These are phyloP conservation scores for Raffaelea deltoideospora DNA, from an alignment of 2,329 filamentous ascomycete genomes.

Conservation along the genomic window DNA sequence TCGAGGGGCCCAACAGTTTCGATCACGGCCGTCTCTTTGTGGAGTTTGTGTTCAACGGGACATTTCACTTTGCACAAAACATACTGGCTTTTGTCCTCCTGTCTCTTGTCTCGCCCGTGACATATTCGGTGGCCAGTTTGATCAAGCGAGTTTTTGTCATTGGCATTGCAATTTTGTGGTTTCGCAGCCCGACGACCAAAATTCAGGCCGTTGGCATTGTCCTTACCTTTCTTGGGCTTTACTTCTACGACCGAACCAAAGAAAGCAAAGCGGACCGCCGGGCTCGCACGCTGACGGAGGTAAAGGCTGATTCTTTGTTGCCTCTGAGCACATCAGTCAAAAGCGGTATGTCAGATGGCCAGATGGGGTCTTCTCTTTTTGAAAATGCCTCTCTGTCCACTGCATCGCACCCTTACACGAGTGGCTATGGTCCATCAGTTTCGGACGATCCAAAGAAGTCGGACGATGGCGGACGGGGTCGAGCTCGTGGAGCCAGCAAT, in stretches of 20 bases:
- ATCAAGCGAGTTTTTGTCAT: slow-evolving; percentile 98
- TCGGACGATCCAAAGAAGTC: slow-evolving; percentile 40
- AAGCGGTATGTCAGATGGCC: too few species aligned
- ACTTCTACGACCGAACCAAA: slow-evolving; percentile 87
- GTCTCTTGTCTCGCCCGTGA: slow-evolving; percentile 88
- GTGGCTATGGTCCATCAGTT: slow-evolving; percentile 25
- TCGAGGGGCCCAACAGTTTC: slow-evolving; percentile 46
- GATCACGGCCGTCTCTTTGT: slow-evolving; percentile 58
- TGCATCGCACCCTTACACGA: slow-evolving; percentile 26
- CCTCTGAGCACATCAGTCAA: slow-evolving; percentile 38
- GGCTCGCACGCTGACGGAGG: slow-evolving; percentile 49
- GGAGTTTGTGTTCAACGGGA: slow-evolving; percentile 95
- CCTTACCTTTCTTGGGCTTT: slow-evolving; percentile 82
- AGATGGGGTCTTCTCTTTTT: slow-evolving; percentile 13
- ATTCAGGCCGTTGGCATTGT: slow-evolving; percentile 73
- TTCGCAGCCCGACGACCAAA: slow-evolving; percentile 72
- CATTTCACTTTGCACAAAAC: slow-evolving; percentile 92
- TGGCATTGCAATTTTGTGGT: slow-evolving; percentile 89
- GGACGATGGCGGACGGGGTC: slow-evolving; percentile 27
- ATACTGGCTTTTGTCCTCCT: slow-evolving; percentile 87
- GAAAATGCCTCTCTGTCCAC: slow-evolving; percentile 14
- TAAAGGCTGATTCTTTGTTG: slow-evolving; percentile 40
- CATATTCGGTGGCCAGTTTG: slow-evolving; percentile 87
- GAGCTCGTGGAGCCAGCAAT: slow-evolving; percentile 29
- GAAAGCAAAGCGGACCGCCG: slow-evolving; percentile 78